Conservation (phyloP, 805 yeast genomes). For the Candida sithepensis region DNA sequence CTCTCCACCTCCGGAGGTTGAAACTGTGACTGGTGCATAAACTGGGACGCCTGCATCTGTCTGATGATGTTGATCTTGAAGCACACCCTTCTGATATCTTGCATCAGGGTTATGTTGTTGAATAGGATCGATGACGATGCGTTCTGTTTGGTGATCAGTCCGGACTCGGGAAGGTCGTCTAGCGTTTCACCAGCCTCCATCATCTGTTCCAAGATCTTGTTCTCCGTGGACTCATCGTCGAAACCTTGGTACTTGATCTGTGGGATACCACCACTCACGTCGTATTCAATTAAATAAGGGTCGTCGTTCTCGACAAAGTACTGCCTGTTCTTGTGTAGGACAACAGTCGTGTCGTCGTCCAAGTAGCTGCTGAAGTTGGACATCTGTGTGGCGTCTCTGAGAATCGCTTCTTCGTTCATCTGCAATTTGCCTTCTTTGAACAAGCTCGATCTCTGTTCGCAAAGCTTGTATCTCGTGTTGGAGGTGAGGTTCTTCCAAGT, state of each 20-base stretch:
- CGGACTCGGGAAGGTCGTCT: conserved; percentile 36
- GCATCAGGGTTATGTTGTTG: conserved; percentile 73
- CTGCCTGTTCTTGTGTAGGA: conserved; percentile 31
- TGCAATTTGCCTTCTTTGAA: conserved; percentile 61
- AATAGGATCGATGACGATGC: conserved; percentile 63
- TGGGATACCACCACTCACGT: conserved; percentile 78
- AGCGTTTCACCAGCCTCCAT: conserved; percentile 25
- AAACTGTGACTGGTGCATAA: conserved; percentile 69
- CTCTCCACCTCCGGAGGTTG: conserved; percentile 63
- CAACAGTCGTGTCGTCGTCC: conserved; percentile 33
- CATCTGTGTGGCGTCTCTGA: conserved; percentile 68
- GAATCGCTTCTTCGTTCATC: conserved; percentile 62
- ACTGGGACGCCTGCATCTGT: conserved; percentile 83
- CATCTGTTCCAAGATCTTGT: conserved; percentile 38
- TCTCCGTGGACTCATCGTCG: conserved; percentile 42
- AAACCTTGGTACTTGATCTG: conserved; percentile 52
- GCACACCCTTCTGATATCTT: conserved; percentile 82
- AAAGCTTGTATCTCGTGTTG: conserved; percentile 70
- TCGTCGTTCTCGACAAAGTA: conserved; percentile 53
- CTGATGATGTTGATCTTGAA: conserved; percentile 84
- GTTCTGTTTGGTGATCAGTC: conserved; percentile 38
- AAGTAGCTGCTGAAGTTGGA: conserved; percentile 48
- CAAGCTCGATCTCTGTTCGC: conserved; percentile 61
- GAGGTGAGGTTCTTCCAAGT: conserved; percentile 86
- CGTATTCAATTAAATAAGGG: conserved; percentile 77